phyloP scores from a whole-genome alignment of 2,329 filamentous ascomycete genomes.

The Coniochaeta sp. region DNA sequence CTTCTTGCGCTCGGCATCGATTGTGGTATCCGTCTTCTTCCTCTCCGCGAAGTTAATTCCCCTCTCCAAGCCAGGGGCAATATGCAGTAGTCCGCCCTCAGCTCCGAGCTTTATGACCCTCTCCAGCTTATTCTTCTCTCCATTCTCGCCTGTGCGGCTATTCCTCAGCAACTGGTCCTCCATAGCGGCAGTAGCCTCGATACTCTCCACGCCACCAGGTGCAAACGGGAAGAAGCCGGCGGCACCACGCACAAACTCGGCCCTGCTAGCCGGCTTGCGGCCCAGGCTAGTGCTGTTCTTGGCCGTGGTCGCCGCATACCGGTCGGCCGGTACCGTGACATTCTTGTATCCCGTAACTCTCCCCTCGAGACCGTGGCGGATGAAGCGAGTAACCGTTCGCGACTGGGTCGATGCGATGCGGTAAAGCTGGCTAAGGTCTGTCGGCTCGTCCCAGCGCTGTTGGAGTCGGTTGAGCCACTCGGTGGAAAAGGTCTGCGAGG shows the following conservation, averaged over 20 bases:
- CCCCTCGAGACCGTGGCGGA: constrained; percentile 84
- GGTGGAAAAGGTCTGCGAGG: constrained; percentile 70
- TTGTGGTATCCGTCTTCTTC: constrained; percentile 49
- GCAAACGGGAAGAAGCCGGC: constrained; percentile 93
- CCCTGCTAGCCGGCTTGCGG: constrained; percentile 76
- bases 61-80: constrained; percentile 73
- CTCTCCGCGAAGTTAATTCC: constrained; percentile 66
- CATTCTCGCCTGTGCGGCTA: constrained; percentile 32
- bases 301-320: constrained; percentile 70
- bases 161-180: constrained; percentile 66
- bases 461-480: constrained; percentile 88
- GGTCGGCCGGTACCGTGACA: constrained; percentile 72
- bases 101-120: constrained; percentile 76
- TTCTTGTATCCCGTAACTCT: constrained; percentile 90
- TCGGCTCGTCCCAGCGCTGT: constrained; percentile 77
- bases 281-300: constrained; percentile 91
- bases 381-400: constrained; percentile 89
- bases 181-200: constrained; percentile 76
- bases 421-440: constrained; percentile 79
- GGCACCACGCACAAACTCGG: constrained; percentile 87
- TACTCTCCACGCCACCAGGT: constrained; percentile 79
- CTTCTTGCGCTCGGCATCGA: constrained; percentile 37
- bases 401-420: constrained; percentile 85
- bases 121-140: constrained; percentile 54
- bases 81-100: constrained; percentile 70